Evolutionary conservation across 2,329 filamentous ascomycete genomes (phyloP).

Genomic region (Phyllosticta citriasiana): DNA sequence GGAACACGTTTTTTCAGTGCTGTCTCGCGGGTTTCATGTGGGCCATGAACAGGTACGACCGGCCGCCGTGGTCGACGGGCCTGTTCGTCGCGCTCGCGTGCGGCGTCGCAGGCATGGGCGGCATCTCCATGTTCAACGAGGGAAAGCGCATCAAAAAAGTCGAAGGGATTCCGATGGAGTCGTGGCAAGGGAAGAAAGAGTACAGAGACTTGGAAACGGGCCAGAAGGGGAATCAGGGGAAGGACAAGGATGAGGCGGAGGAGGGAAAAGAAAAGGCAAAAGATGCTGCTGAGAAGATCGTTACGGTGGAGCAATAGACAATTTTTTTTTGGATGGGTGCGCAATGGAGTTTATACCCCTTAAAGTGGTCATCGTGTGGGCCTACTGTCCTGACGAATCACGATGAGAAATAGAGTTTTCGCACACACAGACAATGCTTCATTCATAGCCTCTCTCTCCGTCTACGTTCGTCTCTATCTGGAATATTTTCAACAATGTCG

Average conservation of each 20-base stretch:
- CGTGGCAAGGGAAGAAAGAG: not conserved
- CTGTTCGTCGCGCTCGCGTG: conserved; percentile 68
- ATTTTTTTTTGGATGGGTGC: not conserved
- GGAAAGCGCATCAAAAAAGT: conserved; percentile 41
- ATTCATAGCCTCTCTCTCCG: not conserved
- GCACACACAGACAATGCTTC: not conserved
- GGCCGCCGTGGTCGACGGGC: conserved; percentile 73
- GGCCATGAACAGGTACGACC: conserved; percentile 59
- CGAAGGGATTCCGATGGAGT: conserved; percentile 16
- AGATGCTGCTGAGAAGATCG: not conserved
- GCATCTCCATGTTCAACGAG: conserved; percentile 60
- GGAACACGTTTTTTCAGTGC: conserved; percentile 69
- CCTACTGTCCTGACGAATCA: not conserved
- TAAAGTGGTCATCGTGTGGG: not conserved
- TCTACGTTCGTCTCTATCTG: not conserved
- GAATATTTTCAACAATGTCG: not conserved
- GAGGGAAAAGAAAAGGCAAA: not conserved
- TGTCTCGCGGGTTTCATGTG: conserved; percentile 74
- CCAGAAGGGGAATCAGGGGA: not conserved
- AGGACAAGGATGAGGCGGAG: not conserved
- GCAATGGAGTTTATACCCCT: not conserved
- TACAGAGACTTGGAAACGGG: not conserved
- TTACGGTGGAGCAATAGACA: not conserved
- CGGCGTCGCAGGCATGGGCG: conserved; percentile 56
- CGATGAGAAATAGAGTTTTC: not conserved